Evolutionary conservation across 345 rosid genomes (phyloP), one percentile per base, ranked within the genome.

Genomic region (Laguncularia racemosa): DNA sequence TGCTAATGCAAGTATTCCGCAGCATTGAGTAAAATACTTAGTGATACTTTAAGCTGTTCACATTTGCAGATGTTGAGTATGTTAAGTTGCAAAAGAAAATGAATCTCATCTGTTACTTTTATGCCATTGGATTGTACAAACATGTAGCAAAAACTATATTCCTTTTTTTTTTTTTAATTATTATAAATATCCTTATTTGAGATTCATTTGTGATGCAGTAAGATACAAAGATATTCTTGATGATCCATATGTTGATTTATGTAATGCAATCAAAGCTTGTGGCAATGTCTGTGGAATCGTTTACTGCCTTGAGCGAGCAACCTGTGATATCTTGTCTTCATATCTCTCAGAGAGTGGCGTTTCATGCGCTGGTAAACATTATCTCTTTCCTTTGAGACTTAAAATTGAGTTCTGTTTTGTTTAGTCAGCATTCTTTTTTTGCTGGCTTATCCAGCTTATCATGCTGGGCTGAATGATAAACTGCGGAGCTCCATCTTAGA

Each of bases 251-350:
- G 74, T 79, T 19, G 97, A 89, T 76, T 73, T 93, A 79, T 75
- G 80, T 62, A 70, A 80, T 67, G 63, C 73, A 46, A 77, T 93
- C 71, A 83, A 80, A 68, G 73, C 91, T 52, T 66, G 71, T 66
- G 97, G 95, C 55, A 72, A 76, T 66, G 68, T 84, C 53, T 89
- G 96, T 81, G 89, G 88, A 11, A 89, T 93, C 70, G 78, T 93
- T 64, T 89, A 93, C 74, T 93, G 99, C 76, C 95, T 93, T 59
- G 97, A 93, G 72, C 85, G 99, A 59, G 62, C 96, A 73, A 71
- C 93, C 56, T 93, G 99, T 72, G 97, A 93, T 73, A 83, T 70
- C 69, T 76, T 93, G 78, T 70, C 99, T 64, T 55, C 76, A 55
- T 84, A 83, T 76, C 95, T 93, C 58, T 76, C 86, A 53, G 77